phyloP scores from a whole-genome alignment of 768 basidiomycete species.

The Tylopilus cervinicoccineus region DNA sequence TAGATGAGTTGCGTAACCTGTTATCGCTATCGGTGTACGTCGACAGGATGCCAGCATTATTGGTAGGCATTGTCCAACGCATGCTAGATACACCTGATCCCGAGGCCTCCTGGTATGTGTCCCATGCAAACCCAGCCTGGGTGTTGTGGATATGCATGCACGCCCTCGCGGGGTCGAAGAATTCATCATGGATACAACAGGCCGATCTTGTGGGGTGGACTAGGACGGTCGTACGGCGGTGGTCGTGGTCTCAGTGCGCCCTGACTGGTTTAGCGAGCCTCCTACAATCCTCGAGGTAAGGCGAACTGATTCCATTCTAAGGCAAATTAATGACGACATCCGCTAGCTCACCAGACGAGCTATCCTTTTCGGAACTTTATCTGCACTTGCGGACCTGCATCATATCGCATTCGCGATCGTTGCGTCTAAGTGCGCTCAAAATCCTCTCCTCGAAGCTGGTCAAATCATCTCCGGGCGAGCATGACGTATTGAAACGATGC shows the following conservation, averaged over 20 bases:
- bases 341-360: constrained; percentile 17
- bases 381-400: constrained; percentile 49
- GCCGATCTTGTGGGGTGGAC: constrained; percentile 52
- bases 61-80: constrained; percentile 44
- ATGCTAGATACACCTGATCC: constrained; percentile 31
- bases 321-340: not conserved
- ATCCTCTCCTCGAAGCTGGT: constrained; percentile 56
- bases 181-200: constrained; percentile 42
- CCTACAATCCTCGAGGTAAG: constrained; percentile 44
- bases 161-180: constrained; percentile 38
- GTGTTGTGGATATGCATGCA: constrained; percentile 58
- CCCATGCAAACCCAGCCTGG: constrained; percentile 46
- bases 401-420: constrained; percentile 64
- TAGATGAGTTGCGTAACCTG: constrained; percentile 51
- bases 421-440: constrained; percentile 63
- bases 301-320: not conserved
- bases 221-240: constrained; percentile 40
- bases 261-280: constrained; percentile 53
- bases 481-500: constrained; percentile 60
- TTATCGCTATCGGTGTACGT: constrained; percentile 51
- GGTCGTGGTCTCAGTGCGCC: constrained; percentile 56
- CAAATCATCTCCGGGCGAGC: constrained; percentile 37
- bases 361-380: constrained; percentile 50
- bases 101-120: constrained; percentile 31
- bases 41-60: constrained; percentile 38